These are phyloP conservation scores for Aspergillus phoenicis DNA, from an alignment of 2,329 filamentous ascomycete genomes.

Conservation along the genomic window DNA sequence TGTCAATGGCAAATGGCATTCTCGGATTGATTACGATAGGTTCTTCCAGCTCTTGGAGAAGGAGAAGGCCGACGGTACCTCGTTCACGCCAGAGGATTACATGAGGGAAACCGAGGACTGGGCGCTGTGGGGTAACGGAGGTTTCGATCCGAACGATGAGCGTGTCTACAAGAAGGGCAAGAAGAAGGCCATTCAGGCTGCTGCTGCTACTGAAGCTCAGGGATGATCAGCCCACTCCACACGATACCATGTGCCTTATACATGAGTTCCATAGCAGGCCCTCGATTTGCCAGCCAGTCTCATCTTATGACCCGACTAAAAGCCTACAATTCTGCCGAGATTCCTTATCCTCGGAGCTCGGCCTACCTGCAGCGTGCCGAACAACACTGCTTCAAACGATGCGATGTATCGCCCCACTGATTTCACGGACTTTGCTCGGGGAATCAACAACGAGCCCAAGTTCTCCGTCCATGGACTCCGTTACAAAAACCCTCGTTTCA, in stretches of 20 bases:
- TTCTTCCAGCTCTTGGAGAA: constrained; percentile 86
- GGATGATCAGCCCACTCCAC: neutral
- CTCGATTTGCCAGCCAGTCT: neutral
- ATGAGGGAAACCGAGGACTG: constrained; percentile 88
- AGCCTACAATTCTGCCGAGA: too few species aligned
- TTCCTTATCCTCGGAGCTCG: too few species aligned
- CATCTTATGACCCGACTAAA: neutral
- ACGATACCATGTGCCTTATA: neutral
- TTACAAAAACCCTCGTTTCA: neutral
- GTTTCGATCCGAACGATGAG: constrained; percentile 88
- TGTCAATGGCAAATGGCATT: constrained; percentile 81
- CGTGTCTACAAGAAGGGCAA: constrained; percentile 85
- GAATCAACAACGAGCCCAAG: neutral
- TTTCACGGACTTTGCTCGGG: neutral
- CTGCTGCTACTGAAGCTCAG: neutral
- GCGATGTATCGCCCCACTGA: neutral
- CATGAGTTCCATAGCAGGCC: neutral
- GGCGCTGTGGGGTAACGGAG: constrained; percentile 92
- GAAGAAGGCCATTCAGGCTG: constrained; percentile 27
- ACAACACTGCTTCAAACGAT: neutral
- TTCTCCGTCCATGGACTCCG: neutral
- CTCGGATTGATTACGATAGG: constrained; percentile 82
- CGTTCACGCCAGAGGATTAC: constrained; percentile 88
- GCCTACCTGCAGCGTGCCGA: neutral
- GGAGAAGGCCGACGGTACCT: constrained; percentile 55